Base-by-base conservation (phyloP, 257 asterid species). In the Solanum bulbocastanum region DNA sequence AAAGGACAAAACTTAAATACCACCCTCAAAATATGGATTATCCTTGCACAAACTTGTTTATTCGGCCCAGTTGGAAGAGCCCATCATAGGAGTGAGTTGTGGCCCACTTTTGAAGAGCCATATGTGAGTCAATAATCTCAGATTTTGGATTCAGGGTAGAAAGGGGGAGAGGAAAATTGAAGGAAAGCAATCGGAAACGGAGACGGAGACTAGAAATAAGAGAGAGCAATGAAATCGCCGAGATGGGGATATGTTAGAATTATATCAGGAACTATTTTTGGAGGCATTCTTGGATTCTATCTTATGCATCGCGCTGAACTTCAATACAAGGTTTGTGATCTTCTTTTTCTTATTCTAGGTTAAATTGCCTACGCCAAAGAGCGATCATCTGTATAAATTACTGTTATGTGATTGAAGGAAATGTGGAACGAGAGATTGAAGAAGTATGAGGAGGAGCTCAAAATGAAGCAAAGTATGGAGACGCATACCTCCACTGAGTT, bases 211-310 rank as follows among this genome's bases (percentile, higher is more conserved):
- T 22, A 65, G 32, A 25, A 65, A 18, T 14, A 30, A 65, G 36
- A 32, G 76, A 15, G 35, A 25, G 18, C 76, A 74, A 92, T 93
- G 98, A 92, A 68, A 89, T 86, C 93, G 88, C 92, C 95, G 33
- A 90, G 95, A 68, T 96, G 98, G 99, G 98, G 96, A 6, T 95
- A 95, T 89, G 87, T 94, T 68, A 90, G 98, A 90, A 96, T 96
- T 27, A 96, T 96, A 68, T 16, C 95, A 3, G 98, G 99, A 36
- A 95, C 99, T n/a, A 35, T 95, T 65, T 40, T 76, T 12, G 98
- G 99, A 82, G 99, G 98, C 20, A 83, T 91, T 22, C 88, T 94
- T 44, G 98, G 99, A 10, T 96, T 96, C 92, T 96, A 95, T 69
- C 86, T 84, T 73, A 96, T 96, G 98, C 96, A 96, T 86, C 97